These are phyloP conservation scores for Lachnellula suecica DNA, from an alignment of 2,329 filamentous ascomycete species.

Conservation along the genomic window DNA sequence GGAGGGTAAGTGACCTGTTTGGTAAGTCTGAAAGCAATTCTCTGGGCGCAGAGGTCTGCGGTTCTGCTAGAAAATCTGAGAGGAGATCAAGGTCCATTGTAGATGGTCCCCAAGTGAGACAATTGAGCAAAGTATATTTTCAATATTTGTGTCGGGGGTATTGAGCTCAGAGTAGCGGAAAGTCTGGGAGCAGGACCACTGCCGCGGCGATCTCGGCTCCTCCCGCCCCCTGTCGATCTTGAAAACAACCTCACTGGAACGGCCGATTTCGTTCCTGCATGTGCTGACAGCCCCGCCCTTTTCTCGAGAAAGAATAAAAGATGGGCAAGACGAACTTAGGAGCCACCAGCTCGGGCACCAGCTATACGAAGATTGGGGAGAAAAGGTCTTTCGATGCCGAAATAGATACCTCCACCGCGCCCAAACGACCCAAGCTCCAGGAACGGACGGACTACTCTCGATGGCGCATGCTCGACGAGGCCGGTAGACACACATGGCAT, in stretches of 20 bases:
- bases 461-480: constrained; percentile 83
- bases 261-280: neutral
- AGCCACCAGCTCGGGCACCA: neutral
- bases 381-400: constrained; percentile 22
- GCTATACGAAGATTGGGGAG: constrained; percentile 10
- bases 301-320: neutral
- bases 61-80: constrained; percentile 8
- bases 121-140: too few species aligned
- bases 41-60: neutral
- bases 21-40: constrained; percentile 24
- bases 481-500: constrained; percentile 89
- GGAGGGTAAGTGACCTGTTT: constrained; percentile 11
- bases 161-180: too few species aligned
- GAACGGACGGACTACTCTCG: constrained; percentile 73
- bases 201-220: neutral
- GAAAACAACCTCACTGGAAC: too few species aligned
- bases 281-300: neutral
- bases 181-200: too few species aligned
- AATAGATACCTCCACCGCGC: constrained; percentile 3
- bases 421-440: constrained; percentile 47
- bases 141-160: too few species aligned
- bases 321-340: neutral
- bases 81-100: constrained; percentile 23
- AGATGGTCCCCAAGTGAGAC: too few species aligned
- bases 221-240: neutral